Conservation (phyloP, 176 grass and related monocot species). For the Rhynchospora breviuscula region DNA sequence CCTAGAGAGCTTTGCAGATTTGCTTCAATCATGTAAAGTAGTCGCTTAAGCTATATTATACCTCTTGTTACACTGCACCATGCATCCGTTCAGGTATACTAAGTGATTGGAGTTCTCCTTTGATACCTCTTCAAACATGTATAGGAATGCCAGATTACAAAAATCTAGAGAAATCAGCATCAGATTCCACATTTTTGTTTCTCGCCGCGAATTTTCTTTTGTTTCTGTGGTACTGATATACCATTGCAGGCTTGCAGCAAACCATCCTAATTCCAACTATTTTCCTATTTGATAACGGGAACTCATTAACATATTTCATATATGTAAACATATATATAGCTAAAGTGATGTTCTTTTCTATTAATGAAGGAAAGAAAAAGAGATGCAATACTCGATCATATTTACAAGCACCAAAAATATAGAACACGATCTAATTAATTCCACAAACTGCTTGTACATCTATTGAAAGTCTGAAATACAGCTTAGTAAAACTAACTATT, state of each 20-base stretch:
- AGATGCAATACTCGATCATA: not conserved
- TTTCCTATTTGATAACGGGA: not conserved
- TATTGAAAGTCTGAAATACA: not conserved
- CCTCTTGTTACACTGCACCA: not conserved
- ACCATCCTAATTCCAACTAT: not conserved
- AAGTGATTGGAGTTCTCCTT: not conserved
- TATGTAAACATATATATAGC: not conserved
- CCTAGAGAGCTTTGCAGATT: not conserved
- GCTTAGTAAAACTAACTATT: not conserved
- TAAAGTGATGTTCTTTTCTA: not conserved
- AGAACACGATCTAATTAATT: too few relatives aligned
- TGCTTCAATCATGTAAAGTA: not conserved
- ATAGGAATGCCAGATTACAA: not conserved
- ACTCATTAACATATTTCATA: not conserved
- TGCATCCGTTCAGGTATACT: not conserved
- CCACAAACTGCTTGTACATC: not conserved
- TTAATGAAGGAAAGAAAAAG: not conserved
- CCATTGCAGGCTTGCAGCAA: not conserved
- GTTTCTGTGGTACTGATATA: not conserved
- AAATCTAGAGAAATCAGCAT: not conserved
- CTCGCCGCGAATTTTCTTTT: not conserved
- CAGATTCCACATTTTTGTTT: not conserved
- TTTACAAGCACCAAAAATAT: not conserved
- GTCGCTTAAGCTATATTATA: not conserved
- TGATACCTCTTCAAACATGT: not conserved